Percentiles rank a stretch among this genome's conserved stretches.
Conservation (phyloP, 2,329 filamentous ascomycete species). For the Colletotrichum somersetense region DNA sequence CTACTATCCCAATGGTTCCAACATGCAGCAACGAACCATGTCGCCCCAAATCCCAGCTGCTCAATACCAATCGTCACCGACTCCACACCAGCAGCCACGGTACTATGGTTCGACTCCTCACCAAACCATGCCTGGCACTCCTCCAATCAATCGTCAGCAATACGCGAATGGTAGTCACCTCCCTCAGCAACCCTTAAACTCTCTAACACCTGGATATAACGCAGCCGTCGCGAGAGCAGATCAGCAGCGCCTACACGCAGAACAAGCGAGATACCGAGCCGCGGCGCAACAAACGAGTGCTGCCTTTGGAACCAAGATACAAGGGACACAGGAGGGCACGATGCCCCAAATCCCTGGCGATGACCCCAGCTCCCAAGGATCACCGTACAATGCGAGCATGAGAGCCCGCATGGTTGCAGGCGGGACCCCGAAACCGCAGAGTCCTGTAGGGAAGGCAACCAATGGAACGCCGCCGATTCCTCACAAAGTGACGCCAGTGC, state of each 20-base stretch:
- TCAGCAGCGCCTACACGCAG: slow-evolving; percentile 54
- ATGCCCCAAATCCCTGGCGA: slow-evolving; percentile 55
- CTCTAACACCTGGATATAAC: slow-evolving; percentile 34
- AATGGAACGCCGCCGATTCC: slow-evolving; percentile 55
- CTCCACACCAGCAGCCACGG: slow-evolving; percentile 39
- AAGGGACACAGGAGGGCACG: slow-evolving; percentile 61
- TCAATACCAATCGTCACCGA: slow-evolving; percentile 55
- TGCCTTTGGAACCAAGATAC: slow-evolving; percentile 57
- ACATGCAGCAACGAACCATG: slow-evolving; percentile 57
- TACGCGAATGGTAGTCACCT: slow-evolving; percentile 52
- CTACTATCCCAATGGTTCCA: slow-evolving; percentile 61
- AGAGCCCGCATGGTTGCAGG: slow-evolving; percentile 54
- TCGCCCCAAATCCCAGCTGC: slow-evolving; percentile 58
- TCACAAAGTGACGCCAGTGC: slow-evolving; percentile 59
- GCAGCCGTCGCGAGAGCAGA: slow-evolving; percentile 32
- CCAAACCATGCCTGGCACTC: slow-evolving; percentile 46
- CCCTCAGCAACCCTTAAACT: slow-evolving; percentile 47
- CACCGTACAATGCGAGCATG: slow-evolving; percentile 51
- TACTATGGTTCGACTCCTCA: slow-evolving; percentile 46
- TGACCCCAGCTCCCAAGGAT: slow-evolving; percentile 49
- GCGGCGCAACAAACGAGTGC: slow-evolving; percentile 59
- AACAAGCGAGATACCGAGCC: slow-evolving; percentile 63
- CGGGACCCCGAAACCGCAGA: slow-evolving; percentile 52
- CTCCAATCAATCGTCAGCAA: slow-evolving; percentile 44
- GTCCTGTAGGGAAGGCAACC: slow-evolving; percentile 32